Evolutionary conservation across 179 eudicot genomes (phyloP).

Genomic region (Beta corolliflora): DNA sequence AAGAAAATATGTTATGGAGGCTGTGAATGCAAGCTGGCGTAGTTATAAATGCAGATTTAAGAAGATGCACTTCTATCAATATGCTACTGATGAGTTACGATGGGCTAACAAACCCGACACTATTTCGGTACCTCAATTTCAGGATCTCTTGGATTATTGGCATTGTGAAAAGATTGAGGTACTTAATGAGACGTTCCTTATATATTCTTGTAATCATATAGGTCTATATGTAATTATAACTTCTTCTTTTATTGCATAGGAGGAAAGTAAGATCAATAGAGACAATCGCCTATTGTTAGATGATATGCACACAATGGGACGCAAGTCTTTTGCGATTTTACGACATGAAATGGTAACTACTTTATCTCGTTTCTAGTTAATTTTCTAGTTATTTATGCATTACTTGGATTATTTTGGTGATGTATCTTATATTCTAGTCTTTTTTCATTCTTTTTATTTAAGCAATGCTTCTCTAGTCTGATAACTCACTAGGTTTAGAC

Average conservation of each 20-base stretch:
- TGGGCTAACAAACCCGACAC: not conserved
- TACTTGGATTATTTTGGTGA: not conserved
- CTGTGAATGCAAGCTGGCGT: not conserved
- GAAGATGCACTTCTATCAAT: not conserved
- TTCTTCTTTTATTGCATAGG: not conserved
- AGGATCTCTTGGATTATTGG: not conserved
- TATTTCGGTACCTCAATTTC: not conserved
- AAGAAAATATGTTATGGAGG: not conserved
- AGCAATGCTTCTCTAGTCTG: too few relatives aligned
- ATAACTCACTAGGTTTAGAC: too few relatives aligned
- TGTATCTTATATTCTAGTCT: too few relatives aligned
- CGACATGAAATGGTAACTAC: conserved; percentile 1
- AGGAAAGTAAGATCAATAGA: not conserved
- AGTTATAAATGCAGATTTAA: not conserved
- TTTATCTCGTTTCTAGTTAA: not conserved
- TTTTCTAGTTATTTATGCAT: not conserved
- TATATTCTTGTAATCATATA: too few relatives aligned
- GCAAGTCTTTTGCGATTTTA: not conserved
- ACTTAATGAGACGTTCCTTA: not conserved
- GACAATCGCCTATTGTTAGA: not conserved
- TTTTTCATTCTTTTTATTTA: too few relatives aligned
- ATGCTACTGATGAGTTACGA: not conserved
- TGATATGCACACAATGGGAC: conserved; percentile 2
- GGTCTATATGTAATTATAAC: too few relatives aligned
- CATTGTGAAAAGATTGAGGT: not conserved